phyloP scores from a whole-genome alignment of 2,329 filamentous ascomycete species.

The Aspergillus brasiliensis region DNA sequence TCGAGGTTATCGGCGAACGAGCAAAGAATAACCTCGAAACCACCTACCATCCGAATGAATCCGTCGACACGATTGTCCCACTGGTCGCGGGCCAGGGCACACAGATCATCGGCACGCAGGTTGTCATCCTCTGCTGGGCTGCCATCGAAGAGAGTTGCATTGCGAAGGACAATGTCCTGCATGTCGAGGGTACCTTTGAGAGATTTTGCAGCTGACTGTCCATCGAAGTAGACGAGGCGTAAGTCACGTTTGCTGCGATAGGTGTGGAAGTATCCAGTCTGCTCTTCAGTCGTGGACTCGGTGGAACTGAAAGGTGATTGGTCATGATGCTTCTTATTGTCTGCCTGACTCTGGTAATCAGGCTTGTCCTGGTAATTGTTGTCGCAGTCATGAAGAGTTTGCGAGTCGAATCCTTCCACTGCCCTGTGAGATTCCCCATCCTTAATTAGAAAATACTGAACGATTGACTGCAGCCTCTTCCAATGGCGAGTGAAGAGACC shows the following conservation, averaged over 20 bases:
- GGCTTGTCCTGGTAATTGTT: not conserved
- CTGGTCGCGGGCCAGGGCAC: not conserved
- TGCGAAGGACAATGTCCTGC: not conserved
- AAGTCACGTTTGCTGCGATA: not conserved
- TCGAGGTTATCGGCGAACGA: not conserved
- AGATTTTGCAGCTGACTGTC: not conserved
- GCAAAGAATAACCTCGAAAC: not conserved
- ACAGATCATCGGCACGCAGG: not conserved
- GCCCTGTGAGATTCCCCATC: not conserved
- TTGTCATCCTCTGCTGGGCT: not conserved
- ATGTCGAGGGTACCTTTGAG: not conserved
- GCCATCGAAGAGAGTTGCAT: not conserved
- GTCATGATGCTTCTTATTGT: no score
- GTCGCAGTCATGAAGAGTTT: not conserved
- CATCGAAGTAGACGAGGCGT: not conserved
- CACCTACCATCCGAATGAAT: slow-evolving; percentile 1
- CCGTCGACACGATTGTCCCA: not conserved
- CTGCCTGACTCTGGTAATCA: not conserved
- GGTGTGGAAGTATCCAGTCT: not conserved
- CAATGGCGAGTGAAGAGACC: not conserved
- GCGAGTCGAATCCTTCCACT: not conserved
- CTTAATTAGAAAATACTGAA: not conserved
- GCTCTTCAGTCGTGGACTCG: not conserved
- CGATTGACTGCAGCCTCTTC: not conserved
- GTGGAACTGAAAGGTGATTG: not conserved